Evolutionary conservation across 768 basidiomycete species (phyloP), one percentile per base, ranked within the genome.

Genomic region (Boletus pseudopeckii): DNA sequence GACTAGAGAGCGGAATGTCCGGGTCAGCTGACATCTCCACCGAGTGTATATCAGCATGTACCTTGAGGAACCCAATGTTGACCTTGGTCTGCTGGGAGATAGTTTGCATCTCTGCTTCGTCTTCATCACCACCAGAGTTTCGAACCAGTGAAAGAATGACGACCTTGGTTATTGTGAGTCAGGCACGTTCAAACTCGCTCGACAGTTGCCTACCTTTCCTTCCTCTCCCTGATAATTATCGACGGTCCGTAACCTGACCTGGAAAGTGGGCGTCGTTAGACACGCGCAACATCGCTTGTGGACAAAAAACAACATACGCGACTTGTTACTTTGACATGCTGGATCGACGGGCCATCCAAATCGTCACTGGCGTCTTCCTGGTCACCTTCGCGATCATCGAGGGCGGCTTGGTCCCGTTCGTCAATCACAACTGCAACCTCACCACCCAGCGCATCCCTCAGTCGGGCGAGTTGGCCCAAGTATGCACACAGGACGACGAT

Each of bases 201-300:
- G 10, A 40, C 18, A 4, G 1, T 37, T 0, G 43, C 63, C 17
- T 58, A 80, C 82, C 63, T 76, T 80, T 2, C 80, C 84, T 71
- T 88, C 87, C 54, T 86, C 82, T 3, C 88, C 89, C 67, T 91
- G 90, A 63, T 82, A 91, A 46, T 85, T 89, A 56, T 92, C 88
- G 2, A 91, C 80, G 0, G 88, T 90, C 6, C 89, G 79, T 6
- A 91, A 72, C 8, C 80, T 77, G 39, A 89, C 80, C 86, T 88
- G 45, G 5, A 47, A 46, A 18, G 9, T 22, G 5, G 24, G 17
- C n/a, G 0, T 6, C 11, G 24, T 52, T n/a, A 50, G 43, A 33
- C 30, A n/a, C 14, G 14, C 15, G 5, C 2, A 8, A 7, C 18
- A 39, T n/a, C 22, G 13, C 36, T 15, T 28, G 24, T 38, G 20